phyloP scores from a whole-genome alignment of 2,329 filamentous ascomycete genomes.

The Fusarium tjaetaba region DNA sequence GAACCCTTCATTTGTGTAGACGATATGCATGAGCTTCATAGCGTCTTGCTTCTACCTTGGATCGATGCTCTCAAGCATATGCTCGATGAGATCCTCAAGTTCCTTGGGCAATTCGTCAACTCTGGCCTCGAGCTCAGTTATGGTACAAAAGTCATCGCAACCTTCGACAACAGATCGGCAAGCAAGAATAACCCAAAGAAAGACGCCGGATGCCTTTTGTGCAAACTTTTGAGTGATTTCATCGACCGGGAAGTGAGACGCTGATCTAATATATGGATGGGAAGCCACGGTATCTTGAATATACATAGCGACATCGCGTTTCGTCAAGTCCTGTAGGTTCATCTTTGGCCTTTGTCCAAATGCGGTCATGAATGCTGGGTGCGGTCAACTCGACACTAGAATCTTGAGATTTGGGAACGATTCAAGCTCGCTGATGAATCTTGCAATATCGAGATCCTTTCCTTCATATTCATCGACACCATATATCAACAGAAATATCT shows the following conservation, averaged over 20 bases:
- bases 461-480: not conserved
- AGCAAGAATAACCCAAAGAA: not conserved
- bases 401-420: not conserved
- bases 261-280: not conserved
- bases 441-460: not conserved
- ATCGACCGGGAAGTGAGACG: accelerated
- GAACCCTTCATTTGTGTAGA: not conserved
- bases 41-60: not conserved
- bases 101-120: not conserved
- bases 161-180: not conserved
- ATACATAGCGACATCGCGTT: not conserved
- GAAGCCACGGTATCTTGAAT: not conserved
- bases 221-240: not conserved
- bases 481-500: not conserved
- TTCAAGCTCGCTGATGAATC: not conserved
- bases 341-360: not conserved
- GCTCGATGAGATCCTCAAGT: not conserved
- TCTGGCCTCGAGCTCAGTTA: not conserved
- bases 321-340: not conserved
- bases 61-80: not conserved
- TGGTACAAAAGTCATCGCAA: not conserved
- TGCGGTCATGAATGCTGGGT: not conserved
- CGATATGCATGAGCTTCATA: not conserved
- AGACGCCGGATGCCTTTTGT: not conserved
- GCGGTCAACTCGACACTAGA: not conserved